Percentiles rank a stretch among this genome's conserved stretches.
These are phyloP conservation scores for Fusarium gaditjirri DNA, from an alignment of 2,329 filamentous ascomycete species.

Conservation along the genomic window DNA sequence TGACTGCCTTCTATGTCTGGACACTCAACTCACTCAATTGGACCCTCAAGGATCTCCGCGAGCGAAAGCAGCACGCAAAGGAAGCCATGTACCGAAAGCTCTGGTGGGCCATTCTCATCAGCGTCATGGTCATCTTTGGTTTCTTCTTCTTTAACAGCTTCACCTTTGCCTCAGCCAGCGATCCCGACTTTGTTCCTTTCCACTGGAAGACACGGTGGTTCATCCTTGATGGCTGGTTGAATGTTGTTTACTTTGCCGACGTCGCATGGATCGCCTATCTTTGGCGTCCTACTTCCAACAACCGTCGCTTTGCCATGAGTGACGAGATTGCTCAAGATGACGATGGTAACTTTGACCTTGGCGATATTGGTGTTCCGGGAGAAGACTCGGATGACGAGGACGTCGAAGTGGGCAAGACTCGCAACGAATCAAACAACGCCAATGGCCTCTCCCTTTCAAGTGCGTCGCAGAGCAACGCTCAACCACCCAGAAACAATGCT, in stretches of 20 bases:
- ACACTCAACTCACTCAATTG: slow-evolving; percentile 94
- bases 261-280: slow-evolving; percentile 94
- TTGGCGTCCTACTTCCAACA: slow-evolving; percentile 96
- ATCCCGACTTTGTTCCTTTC: slow-evolving; percentile 91
- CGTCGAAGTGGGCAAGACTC: slow-evolving; percentile 57
- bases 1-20: slow-evolving; percentile 99
- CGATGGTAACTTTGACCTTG: slow-evolving; percentile 93
- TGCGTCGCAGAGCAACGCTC: slow-evolving; percentile 37
- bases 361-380: slow-evolving; percentile 82
- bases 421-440: slow-evolving; percentile 37
- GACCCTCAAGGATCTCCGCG: slow-evolving; percentile 95
- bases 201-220: slow-evolving; percentile 99
- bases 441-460: slow-evolving; percentile 42
- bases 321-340: slow-evolving; percentile 99
- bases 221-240: slow-evolving; percentile 95
- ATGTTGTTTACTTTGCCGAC: slow-evolving; percentile 94
- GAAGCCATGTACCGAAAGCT: slow-evolving; percentile 97
- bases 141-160: slow-evolving; percentile 99
- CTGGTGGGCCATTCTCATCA: slow-evolving; percentile 96
- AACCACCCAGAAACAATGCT: slow-evolving; percentile 40
- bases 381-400: slow-evolving; percentile 68
- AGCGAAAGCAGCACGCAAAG: slow-evolving; percentile 93
- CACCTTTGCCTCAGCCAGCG: slow-evolving; percentile 85
- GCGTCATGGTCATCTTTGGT: slow-evolving; percentile 93
- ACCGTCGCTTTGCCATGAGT: slow-evolving; percentile 97